phyloP scores from a whole-genome alignment of 2,329 filamentous ascomycete genomes.

The Colletotrichum lindemuthianum region DNA sequence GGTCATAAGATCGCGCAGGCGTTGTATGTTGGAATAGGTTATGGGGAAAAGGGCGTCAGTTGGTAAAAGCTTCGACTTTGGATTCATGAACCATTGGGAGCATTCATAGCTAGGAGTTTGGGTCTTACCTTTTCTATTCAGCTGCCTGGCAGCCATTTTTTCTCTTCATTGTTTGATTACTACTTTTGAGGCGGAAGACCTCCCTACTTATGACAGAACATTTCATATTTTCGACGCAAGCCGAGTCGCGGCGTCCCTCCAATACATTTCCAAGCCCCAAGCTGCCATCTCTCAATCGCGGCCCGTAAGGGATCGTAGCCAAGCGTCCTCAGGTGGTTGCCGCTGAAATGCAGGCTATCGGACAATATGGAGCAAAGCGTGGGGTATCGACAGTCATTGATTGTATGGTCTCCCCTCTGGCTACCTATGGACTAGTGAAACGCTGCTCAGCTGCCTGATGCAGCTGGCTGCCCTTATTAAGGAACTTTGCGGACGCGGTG shows the following conservation, averaged over 20 bases:
- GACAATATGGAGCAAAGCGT: too few species aligned
- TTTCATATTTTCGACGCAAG: slow-evolving; percentile 4
- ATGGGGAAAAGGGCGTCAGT: slow-evolving; percentile 22
- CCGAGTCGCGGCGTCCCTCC: slow-evolving; percentile 5
- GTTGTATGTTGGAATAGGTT: slow-evolving; percentile 31
- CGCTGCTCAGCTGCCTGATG: too few species aligned
- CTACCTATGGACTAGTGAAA: too few species aligned
- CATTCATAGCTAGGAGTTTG: slow-evolving; percentile 36
- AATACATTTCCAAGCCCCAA: slow-evolving; percentile 3
- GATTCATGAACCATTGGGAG: slow-evolving; percentile 29
- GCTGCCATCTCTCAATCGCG: not conserved
- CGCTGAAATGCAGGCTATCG: too few species aligned
- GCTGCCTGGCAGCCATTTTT: slow-evolving; percentile 19
- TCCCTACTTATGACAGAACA: not conserved
- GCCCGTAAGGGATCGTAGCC: too few species aligned
- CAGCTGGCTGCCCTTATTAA: too few species aligned
- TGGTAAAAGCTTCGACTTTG: slow-evolving; percentile 18
- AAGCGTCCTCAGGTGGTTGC: too few species aligned
- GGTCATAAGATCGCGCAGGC: slow-evolving; percentile 22
- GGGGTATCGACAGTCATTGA: too few species aligned
- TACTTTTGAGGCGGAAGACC: slow-evolving; percentile 3
- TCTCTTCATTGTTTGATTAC: slow-evolving; percentile 28
- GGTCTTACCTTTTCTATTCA: slow-evolving; percentile 22
- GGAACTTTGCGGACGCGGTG: too few species aligned
- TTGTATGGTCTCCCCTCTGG: too few species aligned